phyloP scores from a whole-genome alignment of 371 early-diverging fungal species.

The Mortierella sp. region DNA sequence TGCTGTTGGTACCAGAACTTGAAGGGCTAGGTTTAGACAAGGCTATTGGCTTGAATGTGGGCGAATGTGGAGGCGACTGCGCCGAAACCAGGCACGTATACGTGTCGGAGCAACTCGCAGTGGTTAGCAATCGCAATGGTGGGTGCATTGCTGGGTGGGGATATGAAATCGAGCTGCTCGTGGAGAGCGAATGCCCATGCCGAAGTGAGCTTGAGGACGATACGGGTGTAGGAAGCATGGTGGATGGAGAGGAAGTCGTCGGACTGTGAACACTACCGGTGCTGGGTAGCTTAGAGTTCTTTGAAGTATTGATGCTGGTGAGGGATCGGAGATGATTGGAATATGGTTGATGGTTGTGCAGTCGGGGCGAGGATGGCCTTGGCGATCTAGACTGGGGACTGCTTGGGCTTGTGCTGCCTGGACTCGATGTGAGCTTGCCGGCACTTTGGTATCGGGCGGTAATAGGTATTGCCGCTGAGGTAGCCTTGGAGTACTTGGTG shows the following conservation, averaged over 20 bases:
- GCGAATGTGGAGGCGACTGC: constrained; percentile 51
- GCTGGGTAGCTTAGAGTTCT: constrained; percentile 1
- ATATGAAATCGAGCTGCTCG: constrained; percentile 19
- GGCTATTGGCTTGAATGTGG: constrained; percentile 31
- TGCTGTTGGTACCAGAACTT: constrained; percentile 10
- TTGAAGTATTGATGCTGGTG: constrained; percentile 7
- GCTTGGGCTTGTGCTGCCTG: background rate
- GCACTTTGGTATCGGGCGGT: background rate
- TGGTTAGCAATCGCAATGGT: constrained; percentile 43
- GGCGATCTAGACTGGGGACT: constrained; percentile 7
- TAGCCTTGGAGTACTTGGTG: background rate
- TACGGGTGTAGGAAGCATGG: background rate
- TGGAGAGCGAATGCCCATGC: constrained; percentile 18
- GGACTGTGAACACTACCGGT: constrained; percentile 5
- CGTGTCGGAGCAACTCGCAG: constrained; percentile 47
- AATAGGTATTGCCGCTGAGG: constrained; percentile 2
- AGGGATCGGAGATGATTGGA: constrained; percentile 16
- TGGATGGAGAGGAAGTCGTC: constrained; percentile 2
- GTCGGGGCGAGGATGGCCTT: constrained; percentile 21
- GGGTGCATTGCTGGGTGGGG: constrained; percentile 38
- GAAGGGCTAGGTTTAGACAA: constrained; percentile 29
- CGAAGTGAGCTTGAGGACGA: background rate
- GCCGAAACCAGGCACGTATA: constrained; percentile 46
- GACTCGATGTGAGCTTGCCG: background rate
- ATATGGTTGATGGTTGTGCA: constrained; percentile 15